Conservation (phyloP, 2,329 filamentous ascomycete genomes). For the Alternaria gaisen region DNA sequence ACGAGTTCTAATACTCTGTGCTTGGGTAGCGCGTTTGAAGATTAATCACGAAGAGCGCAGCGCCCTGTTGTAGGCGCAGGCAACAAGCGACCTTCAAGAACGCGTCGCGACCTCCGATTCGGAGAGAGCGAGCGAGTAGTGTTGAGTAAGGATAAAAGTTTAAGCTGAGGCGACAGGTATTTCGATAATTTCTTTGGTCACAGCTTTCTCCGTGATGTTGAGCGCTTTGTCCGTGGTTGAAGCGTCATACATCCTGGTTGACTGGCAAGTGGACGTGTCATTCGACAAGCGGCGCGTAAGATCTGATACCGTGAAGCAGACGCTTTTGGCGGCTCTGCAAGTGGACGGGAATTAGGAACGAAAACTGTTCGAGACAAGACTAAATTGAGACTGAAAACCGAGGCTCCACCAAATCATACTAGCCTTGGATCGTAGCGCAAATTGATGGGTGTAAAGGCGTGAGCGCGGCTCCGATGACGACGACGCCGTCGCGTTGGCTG, state of each 20-base stretch:
- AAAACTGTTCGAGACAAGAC: constrained; percentile 9
- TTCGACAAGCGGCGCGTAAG: constrained; percentile 18
- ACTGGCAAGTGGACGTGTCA: constrained; percentile 17
- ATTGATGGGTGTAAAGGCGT: constrained; percentile 7
- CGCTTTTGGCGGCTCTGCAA: constrained; percentile 12
- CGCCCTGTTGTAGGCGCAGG: constrained; percentile 5
- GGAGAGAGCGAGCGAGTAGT: neutral
- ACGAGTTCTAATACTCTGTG: constrained; percentile 18
- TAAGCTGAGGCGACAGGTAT: neutral
- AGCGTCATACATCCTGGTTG: constrained; percentile 35
- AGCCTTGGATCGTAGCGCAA: constrained; percentile 22
- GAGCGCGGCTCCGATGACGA: constrained; percentile 7
- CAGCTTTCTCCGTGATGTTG: constrained; percentile 14
- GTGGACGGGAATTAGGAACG: constrained; percentile 5
- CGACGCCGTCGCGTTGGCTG: constrained; percentile 10
- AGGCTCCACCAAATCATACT: constrained; percentile 26
- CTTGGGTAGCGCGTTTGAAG: constrained; percentile 12
- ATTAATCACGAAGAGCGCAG: constrained; percentile 15
- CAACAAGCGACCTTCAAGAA: constrained; percentile 1
- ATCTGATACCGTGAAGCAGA: constrained; percentile 23
- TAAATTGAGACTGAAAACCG: constrained; percentile 19
- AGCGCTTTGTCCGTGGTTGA: constrained; percentile 18
- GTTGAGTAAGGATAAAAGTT: neutral
- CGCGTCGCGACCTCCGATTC: neutral
- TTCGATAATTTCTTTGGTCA: constrained; percentile 1